A percentile compares a stretch with the other conserved stretches of the same genome.
Conservation (phyloP, 495 filamentous ascomycete genomes). For the Aspergillus ostianus region DNA sequence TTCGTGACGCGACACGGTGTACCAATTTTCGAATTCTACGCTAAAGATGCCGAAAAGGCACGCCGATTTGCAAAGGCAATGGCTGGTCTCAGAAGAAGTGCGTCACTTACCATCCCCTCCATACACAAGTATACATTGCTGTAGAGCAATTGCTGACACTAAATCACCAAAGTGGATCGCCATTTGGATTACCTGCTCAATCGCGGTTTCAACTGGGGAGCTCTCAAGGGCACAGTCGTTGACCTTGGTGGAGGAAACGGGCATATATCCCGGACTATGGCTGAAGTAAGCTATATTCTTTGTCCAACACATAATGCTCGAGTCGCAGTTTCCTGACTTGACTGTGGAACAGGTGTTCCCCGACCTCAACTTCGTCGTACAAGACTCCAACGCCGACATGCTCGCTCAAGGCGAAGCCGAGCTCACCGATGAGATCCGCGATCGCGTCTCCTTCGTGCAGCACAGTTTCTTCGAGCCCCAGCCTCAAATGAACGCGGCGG, state of each 20-base stretch:
- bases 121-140: neutral
- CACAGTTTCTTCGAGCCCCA: slow-evolving; percentile 3
- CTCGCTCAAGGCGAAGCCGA: neutral
- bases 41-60: neutral
- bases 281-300: neutral
- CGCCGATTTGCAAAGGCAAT: neutral
- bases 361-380: neutral
- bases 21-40: neutral
- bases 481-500: neutral
- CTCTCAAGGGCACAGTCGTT: neutral
- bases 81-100: neutral
- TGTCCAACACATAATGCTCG: too few species aligned
- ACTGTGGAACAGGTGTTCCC: neutral
- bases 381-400: slow-evolving; percentile 5
- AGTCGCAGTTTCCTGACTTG: neutral
- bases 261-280: neutral
- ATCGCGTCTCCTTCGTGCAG: slow-evolving; percentile 1
- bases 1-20: neutral
- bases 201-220: neutral
- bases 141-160: too few species aligned
- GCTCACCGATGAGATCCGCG: neutral
- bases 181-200: neutral
- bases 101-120: neutral
- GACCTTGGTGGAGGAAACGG: slow-evolving; percentile 4
- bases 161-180: too few species aligned